Percentiles rank a stretch among this genome's conserved stretches.
These are phyloP conservation scores for Austroboletus novae-zelandiae DNA, from an alignment of 1,284 basidiomycete genomes.

Conservation along the genomic window DNA sequence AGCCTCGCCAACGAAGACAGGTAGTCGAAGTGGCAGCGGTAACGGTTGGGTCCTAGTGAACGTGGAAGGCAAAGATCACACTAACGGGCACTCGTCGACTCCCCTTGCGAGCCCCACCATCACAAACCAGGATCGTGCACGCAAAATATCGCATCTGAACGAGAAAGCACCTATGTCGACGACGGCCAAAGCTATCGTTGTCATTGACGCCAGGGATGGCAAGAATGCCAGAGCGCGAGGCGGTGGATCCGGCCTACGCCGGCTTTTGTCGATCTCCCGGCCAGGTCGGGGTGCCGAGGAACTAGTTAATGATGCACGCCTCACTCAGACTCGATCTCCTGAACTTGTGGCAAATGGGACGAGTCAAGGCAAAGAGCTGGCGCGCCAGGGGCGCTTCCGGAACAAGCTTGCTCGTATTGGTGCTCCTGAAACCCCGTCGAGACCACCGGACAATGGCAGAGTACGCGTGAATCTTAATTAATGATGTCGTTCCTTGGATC, in stretches of 20 bases:
- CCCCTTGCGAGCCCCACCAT: slow-evolving; percentile 33
- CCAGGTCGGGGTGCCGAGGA: slow-evolving; percentile 33
- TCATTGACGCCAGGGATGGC: slow-evolving; percentile 54
- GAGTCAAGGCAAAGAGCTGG: slow-evolving; percentile 21
- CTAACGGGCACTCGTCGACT: slow-evolving; percentile 23
- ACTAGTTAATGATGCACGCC: slow-evolving; percentile 22
- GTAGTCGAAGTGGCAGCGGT: slow-evolving; percentile 36
- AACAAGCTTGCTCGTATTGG: slow-evolving; percentile 29
- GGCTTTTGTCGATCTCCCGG: slow-evolving; percentile 33
- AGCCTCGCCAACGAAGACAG: slow-evolving; percentile 34
- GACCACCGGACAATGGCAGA: slow-evolving; percentile 34
- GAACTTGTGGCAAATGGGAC: slow-evolving; percentile 22
- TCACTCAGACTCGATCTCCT: slow-evolving; percentile 27
- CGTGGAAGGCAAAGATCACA: slow-evolving; percentile 46
- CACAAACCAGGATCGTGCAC: slow-evolving; percentile 27
- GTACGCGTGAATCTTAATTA: slow-evolving; percentile 36
- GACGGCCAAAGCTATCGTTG: slow-evolving; percentile 57
- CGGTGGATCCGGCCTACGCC: slow-evolving; percentile 33
- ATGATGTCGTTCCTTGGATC: slow-evolving; percentile 22
- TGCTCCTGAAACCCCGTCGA: slow-evolving; percentile 28
- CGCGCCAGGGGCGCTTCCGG: slow-evolving; percentile 30
- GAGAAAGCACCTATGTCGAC: slow-evolving; percentile 38
- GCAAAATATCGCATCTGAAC: slow-evolving; percentile 23
- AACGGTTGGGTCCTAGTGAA: slow-evolving; percentile 68
- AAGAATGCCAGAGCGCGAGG: slow-evolving; percentile 36